Percentiles rank a stretch among this genome's conserved stretches.
These are phyloP conservation scores for Mucor indicus DNA, from an alignment of 371 early-diverging fungal genomes.

Conservation along the genomic window DNA sequence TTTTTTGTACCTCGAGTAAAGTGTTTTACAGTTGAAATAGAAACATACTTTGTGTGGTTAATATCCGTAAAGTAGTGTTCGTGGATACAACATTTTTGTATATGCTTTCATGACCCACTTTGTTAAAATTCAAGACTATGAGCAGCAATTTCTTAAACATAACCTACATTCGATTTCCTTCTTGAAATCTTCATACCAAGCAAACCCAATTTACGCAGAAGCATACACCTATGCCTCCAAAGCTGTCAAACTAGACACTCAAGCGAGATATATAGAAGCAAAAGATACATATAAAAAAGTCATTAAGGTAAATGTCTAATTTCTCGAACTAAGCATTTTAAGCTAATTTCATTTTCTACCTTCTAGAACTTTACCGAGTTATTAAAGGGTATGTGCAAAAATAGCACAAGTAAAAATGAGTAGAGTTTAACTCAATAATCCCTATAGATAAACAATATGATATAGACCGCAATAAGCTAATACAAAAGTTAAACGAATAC, in stretches of 20 bases:
- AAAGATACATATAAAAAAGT: constrained; percentile 43
- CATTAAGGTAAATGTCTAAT: constrained; percentile 37
- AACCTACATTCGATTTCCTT: constrained; percentile 1
- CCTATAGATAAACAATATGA: constrained; percentile 6
- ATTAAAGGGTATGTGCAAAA: constrained; percentile 17
- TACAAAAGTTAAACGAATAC: constrained; percentile 40
- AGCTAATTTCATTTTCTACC: background rate
- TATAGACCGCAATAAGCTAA: constrained; percentile 21
- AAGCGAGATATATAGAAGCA: constrained; percentile 46
- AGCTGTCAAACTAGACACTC: constrained; percentile 50
- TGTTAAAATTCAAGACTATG: constrained; percentile 1
- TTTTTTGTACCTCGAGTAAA: too few relatives aligned
- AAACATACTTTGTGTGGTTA: too few relatives aligned
- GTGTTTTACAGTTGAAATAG: too few relatives aligned
- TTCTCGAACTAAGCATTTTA: too few relatives aligned
- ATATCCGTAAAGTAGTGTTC: too few relatives aligned
- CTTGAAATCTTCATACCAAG: constrained; percentile 13
- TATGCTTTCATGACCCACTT: constrained; percentile 18
- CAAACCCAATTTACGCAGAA: constrained; percentile 35
- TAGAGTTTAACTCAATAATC: background rate
- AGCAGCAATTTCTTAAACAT: constrained; percentile 6
- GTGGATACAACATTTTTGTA: background rate
- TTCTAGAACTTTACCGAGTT: constrained; percentile 15
- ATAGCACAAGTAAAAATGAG: background rate
- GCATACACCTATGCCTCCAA: constrained; percentile 46